These are phyloP conservation scores for Hura crepitans DNA, from an alignment of 441 rosid genomes.

Conservation along the genomic window DNA sequence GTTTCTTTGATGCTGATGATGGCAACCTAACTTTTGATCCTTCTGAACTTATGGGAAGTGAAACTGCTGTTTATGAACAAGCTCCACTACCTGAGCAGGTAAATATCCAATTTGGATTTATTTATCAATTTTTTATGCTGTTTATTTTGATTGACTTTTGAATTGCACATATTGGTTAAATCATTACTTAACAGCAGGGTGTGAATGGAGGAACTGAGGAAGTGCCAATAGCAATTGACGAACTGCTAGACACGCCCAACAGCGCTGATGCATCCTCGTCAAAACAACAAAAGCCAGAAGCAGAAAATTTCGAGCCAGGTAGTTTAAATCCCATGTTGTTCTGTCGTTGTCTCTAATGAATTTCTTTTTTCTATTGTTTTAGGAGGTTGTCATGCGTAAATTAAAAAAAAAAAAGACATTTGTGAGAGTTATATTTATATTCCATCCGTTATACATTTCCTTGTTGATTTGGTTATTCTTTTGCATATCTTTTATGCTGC, in stretches of 20 bases:
- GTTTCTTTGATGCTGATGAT: slow-evolving; percentile 53
- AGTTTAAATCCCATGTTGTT: slow-evolving; percentile 11
- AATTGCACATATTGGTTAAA: not conserved
- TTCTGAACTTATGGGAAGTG: slow-evolving; percentile 42
- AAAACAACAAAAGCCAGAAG: slow-evolving; percentile 46
- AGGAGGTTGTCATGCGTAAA: too few species aligned
- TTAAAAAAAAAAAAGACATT: not conserved
- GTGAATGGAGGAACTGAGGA: slow-evolving; percentile 39
- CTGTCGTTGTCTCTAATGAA: not conserved
- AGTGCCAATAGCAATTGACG: slow-evolving; percentile 28
- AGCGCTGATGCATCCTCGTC: slow-evolving; percentile 56
- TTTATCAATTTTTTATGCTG: not conserved
- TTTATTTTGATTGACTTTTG: not conserved
- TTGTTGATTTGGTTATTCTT: slow-evolving; percentile 3
- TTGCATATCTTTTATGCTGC: slow-evolving; percentile 20
- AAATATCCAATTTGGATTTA: slow-evolving; percentile 11
- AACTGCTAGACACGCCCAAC: slow-evolving; percentile 30
- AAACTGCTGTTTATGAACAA: slow-evolving; percentile 33
- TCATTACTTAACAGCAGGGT: slow-evolving; percentile 36
- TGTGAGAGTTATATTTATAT: not conserved
- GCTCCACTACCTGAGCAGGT: slow-evolving; percentile 40
- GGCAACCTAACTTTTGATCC: slow-evolving; percentile 47
- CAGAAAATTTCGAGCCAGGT: slow-evolving; percentile 50
- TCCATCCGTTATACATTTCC: not conserved
- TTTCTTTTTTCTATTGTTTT: too few species aligned